Evolutionary conservation across 306 rosid species (phyloP), one percentile per base, ranked within the genome.

Genomic region (Luffa aegyptiaca): DNA sequence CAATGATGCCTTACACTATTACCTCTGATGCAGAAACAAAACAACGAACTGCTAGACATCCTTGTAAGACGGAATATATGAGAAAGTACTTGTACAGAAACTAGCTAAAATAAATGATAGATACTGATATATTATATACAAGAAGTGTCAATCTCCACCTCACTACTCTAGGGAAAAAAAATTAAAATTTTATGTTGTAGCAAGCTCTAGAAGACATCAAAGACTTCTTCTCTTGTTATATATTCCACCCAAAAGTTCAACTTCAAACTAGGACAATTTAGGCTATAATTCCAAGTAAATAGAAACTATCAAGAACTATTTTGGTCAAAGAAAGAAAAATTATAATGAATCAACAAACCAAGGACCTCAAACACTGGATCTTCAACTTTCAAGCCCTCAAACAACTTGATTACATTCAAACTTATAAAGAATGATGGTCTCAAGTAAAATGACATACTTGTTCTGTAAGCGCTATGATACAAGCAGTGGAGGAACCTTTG

Each of bases 401-500:
- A 77, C 76, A 80, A 45, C 68, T 35, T 17, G 72, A 20, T 26
- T 2, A 65, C 31, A 18, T n/a, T 69, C 53, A 44, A 69, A 69
- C 35, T 69, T 33, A 39, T 5, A 44, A 42, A 52, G 39, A 68
- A 33, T 11, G 79, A 48, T 48, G 66, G 14, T 45, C 31, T 81
- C 6, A 21, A 33, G 39, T 31, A 85, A 84, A 76, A 78, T 69
- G 78, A 51, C 69, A 53, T 77, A 96, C 99, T 90, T 89, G 92
- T 46, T 90, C 97, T 55, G 97, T 93, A 59, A 96, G 98, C 53
- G 99, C 96, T 39, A 96, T 87, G 79, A 96, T 96, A 84, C 98
- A 96, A 64, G 99, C 99, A 10, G 99, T 96, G 44, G 99, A 96
- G 68, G 99, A 96, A 77, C 99, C 99, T 82, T 39, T 85, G 16